Base-by-base conservation (phyloP, 2,329 filamentous ascomycete genomes). In the Sphaerostilbella broomeana region DNA sequence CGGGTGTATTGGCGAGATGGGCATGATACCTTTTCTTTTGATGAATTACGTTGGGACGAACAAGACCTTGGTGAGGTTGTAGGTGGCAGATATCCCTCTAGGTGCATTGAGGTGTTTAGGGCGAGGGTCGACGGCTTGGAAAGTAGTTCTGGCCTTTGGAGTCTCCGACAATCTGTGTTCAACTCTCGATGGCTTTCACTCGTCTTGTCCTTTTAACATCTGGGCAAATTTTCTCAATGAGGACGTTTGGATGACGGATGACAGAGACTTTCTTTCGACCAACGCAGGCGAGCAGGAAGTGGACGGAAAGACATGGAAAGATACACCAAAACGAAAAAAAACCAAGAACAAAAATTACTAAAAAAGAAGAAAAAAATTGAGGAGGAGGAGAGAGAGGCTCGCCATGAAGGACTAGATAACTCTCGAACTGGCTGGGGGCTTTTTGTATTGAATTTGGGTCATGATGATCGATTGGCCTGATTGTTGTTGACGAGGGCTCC, bases 1-100 rank as follows among this genome's bases (percentile, higher is more conserved):
- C 50, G 44, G 41, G 49, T 40, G 49, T 30, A 25, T 47, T 45
- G 38, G 48, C 37, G 47, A 35, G 40, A 37, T 31, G 38, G 56
- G 47, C 47, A 51, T 50, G 51, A 61, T 61, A 61, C 58, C 54
- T 54, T 48, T 45, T 59, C 44, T 56, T 52, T 60, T 51, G 57
- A 59, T 54, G 51, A 49, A 51, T 50, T 54, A 55, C 52, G 54
- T 57, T 57, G n/a, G 55, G 50, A 61, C 48, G 53, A 55, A 51
- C 45, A 44, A 47, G 52, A 47, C 53, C 37, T 43, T 51, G 50
- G 51, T 48, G 55, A 49, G 48, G 47, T 38, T 48, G 45, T 47
- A 47, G 47, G 46, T 46, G 46, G 44, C 35, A 50, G 47, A 57
- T 46, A 52, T 50, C 46, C 44, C 49, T 26, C 29, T 11, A 33